Conservation (phyloP, 208 protist species). For the Trypanosomatidae sp. region DNA sequence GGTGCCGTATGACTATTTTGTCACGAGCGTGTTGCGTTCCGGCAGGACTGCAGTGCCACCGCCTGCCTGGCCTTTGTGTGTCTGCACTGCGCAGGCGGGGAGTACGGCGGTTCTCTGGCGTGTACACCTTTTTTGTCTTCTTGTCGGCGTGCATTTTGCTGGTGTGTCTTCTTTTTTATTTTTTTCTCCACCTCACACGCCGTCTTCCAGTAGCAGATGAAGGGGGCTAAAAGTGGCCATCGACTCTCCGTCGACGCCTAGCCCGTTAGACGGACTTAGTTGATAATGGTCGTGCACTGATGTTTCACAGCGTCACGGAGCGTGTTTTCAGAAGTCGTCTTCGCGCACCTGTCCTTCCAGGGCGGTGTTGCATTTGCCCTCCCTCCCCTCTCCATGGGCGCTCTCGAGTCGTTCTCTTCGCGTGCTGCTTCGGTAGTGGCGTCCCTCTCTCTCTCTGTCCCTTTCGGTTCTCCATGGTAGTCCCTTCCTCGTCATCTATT, state of each 20-base stretch:
- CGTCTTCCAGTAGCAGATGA: not conserved
- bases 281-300: not conserved
- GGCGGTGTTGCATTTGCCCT: not conserved
- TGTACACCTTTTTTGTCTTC: not conserved
- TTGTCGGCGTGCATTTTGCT: not conserved
- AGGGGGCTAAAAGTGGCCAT: not conserved
- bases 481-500: not conserved
- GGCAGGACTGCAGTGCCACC: not conserved
- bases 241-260: not conserved
- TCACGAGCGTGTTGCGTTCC: not conserved
- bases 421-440: not conserved
- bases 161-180: not conserved
- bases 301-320: not conserved
- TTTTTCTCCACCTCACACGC: not conserved
- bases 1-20: not conserved
- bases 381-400: no score
- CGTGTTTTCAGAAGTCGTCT: not conserved
- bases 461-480: not conserved
- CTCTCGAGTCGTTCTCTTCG: not conserved
- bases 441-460: not conserved
- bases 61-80: not conserved
- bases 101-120: not conserved
- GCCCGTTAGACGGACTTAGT: not conserved
- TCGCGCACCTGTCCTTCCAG: not conserved
- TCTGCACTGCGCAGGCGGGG: not conserved